A percentile compares a stretch with the other conserved stretches of the same genome.
Conservation (phyloP, 257 asterid species). For the Solanum peruvianum region DNA sequence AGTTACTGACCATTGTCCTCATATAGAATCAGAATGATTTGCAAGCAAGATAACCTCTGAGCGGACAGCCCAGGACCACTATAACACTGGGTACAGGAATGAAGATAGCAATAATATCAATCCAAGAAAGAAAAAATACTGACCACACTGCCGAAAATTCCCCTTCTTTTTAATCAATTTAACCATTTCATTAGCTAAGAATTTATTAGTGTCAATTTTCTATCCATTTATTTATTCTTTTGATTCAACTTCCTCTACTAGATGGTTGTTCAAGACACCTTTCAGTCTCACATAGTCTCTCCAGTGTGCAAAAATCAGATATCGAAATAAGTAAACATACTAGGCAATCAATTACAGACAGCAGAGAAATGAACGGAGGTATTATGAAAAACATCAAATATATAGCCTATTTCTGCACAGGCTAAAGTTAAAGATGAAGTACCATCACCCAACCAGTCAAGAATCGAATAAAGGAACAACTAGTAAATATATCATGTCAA, state of each 20-base stretch:
- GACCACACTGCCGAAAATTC: background rate
- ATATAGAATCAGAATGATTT: background rate
- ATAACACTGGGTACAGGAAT: background rate
- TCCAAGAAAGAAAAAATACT: background rate
- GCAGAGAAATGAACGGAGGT: background rate
- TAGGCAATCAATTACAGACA: background rate
- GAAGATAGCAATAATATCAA: background rate
- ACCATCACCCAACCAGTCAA: background rate
- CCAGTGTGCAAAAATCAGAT: background rate
- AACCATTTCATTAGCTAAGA: background rate
- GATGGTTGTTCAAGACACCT: background rate
- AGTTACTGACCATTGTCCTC: background rate
- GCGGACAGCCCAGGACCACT: background rate
- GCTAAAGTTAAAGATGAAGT: background rate
- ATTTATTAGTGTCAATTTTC: background rate
- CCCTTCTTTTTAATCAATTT: background rate
- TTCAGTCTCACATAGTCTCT: background rate
- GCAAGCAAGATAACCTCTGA: background rate
- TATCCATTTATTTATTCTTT: background rate
- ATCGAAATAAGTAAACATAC: background rate
- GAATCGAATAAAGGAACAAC: background rate
- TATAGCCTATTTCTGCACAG: background rate
- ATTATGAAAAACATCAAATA: background rate
- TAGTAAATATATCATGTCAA: background rate
- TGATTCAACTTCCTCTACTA: background rate